Conservation (phyloP, 768 basidiomycete genomes). For the Leucocoprinus birnbaumii region DNA sequence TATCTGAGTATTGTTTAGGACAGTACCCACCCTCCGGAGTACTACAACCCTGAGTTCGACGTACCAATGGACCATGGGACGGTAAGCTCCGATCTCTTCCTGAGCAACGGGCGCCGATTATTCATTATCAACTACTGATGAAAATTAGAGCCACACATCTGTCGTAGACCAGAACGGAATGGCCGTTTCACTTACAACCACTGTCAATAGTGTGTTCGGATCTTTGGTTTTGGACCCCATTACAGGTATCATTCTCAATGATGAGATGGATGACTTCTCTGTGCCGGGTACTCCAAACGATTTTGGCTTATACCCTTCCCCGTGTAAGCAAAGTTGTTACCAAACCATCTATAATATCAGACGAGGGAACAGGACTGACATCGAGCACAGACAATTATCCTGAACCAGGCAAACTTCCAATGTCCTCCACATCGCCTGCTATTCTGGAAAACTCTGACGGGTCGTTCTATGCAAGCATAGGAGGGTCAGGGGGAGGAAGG, state of each 20-base stretch:
- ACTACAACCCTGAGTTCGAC: constrained; percentile 85
- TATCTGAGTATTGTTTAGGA: constrained; percentile 43
- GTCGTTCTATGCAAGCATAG: constrained; percentile 68
- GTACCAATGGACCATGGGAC: constrained; percentile 87
- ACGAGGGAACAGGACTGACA: neutral
- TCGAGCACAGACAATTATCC: constrained; percentile 80
- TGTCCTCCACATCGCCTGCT: constrained; percentile 81
- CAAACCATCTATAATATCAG: neutral
- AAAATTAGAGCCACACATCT: constrained; percentile 74
- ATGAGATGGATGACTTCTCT: constrained; percentile 97
- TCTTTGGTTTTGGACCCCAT: constrained; percentile 82
- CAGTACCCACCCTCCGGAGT: constrained; percentile 72
- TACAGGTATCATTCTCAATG: constrained; percentile 88
- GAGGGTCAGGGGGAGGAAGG: constrained; percentile 85
- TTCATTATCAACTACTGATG: neutral
- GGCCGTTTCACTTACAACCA: constrained; percentile 84
- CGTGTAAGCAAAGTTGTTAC: constrained; percentile 45
- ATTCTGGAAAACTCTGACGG: constrained; percentile 80
- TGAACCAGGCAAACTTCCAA: constrained; percentile 80
- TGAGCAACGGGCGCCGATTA: neutral
- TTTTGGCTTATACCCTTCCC: constrained; percentile 81
- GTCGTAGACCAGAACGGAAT: constrained; percentile 83
- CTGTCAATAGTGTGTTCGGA: constrained; percentile 89
- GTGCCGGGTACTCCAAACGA: constrained; percentile 79
- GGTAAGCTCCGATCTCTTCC: constrained; percentile 35